Evolutionary conservation across 1,139 yeast species (phyloP).

Genomic region (Geotrichum phurueaensis): DNA sequence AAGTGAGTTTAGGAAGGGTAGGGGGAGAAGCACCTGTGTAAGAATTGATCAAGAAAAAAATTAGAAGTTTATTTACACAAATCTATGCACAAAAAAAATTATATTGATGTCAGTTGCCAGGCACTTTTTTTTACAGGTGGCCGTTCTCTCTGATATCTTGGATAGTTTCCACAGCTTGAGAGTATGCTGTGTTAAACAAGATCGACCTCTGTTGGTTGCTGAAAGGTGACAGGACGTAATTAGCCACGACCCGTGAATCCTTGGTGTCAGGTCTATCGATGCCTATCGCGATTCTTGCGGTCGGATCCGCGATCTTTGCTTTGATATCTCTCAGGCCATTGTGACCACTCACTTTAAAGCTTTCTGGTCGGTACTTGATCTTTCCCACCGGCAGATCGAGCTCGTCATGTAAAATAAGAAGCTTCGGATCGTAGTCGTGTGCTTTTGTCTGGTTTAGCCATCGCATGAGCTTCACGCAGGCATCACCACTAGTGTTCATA

Average conservation of each 20-base stretch:
- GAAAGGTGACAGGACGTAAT: conserved; percentile 54
- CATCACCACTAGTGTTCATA: conserved; percentile 65
- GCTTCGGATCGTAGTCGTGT: conserved; percentile 33
- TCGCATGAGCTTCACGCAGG: conserved; percentile 39
- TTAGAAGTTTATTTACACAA: neutral
- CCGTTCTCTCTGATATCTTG: conserved; percentile 33
- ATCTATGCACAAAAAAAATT: neutral
- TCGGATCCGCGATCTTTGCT: conserved; percentile 37
- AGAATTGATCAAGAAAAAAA: neutral
- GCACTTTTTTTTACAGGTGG: neutral
- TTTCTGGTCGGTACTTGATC: conserved; percentile 50
- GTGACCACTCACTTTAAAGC: conserved; percentile 66
- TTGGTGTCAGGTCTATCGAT: conserved; percentile 57
- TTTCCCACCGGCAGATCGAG: conserved; percentile 59
- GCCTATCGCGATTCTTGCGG: conserved; percentile 60
- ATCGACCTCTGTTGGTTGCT: conserved; percentile 35
- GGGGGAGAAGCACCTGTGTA: neutral
- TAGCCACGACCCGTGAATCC: conserved; percentile 45
- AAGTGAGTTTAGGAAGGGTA: neutral
- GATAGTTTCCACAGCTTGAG: conserved; percentile 38
- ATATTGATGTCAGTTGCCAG: neutral
- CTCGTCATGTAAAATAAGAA: conserved; percentile 72
- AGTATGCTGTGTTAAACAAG: conserved; percentile 39
- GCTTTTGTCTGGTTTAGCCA: conserved; percentile 31
- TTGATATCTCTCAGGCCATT: conserved; percentile 53